Evolutionary conservation across 2,329 filamentous ascomycete genomes (phyloP), one percentile per base, ranked within the genome.

Genomic region (Penicillium sp.): DNA sequence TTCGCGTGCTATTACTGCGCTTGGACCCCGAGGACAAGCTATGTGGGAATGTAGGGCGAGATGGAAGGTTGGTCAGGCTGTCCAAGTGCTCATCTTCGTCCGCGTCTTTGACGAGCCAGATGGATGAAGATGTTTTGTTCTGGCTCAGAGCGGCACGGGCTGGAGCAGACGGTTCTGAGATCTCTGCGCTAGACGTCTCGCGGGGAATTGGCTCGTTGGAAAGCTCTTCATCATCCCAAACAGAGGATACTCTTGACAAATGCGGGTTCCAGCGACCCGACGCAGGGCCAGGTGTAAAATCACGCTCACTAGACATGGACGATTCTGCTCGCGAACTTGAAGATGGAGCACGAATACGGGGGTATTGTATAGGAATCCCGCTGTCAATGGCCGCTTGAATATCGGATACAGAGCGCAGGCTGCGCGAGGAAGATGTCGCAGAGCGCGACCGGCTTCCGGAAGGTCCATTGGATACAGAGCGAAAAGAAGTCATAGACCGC

Each of bases 241-340:
- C 70, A 16, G 77, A 78, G 2, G 73, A 73, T 5, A 78, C 73
- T 8, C 73, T 73, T 12, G 76, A 78, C 23, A 79, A 63, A 42
- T 74, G 71, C 44, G 72, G 72, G 49, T 73, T 73, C 65, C 73
- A 74, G 47, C 68, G 69, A 18, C 69, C 64, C 13, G 68, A 66
- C 18, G 68, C 65, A 21, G 64, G 65, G 33, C 71, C 69, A 7
- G 67, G 66, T 42, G 69, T 66, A 33, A 68, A 66, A 45, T 69
- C 68, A 21, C 65, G 65, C 6, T 65, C 65, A 33, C 61, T 56
- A 10, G 60, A 59, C 13, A 58, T 55, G 0, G 69, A 69, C n/a
- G 64, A 63, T 43, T 75, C 73, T 13, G 68, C 71, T 45, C 71
- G 71, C 38, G 76, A 77, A 47, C 73, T 71, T 28, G 74, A 69